Conservation (phyloP, 495 filamentous ascomycete species). For the Opeltia flavorubescens region DNA sequence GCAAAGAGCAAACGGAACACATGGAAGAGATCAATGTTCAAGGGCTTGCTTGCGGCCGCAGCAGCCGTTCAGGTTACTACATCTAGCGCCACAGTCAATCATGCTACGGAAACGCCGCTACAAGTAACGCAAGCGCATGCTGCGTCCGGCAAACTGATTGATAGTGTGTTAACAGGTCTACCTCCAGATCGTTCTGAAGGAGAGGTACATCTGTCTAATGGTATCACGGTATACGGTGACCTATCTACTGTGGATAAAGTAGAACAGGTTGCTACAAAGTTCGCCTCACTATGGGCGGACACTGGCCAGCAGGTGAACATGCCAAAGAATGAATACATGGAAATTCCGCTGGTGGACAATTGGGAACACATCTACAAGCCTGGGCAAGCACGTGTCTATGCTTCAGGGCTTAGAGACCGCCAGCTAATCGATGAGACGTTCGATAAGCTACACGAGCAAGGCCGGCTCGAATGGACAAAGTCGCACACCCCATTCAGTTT, state of each 20-base stretch:
- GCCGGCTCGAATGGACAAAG: background rate
- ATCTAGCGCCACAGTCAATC: too few species aligned
- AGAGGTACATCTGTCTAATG: background rate
- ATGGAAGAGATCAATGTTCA: too few species aligned
- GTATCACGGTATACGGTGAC: background rate
- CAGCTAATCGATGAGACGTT: constrained; percentile 6
- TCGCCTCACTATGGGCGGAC: background rate
- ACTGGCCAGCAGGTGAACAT: background rate
- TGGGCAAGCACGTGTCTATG: constrained; percentile 4
- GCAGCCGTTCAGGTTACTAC: too few species aligned
- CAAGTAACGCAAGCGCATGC: too few species aligned
- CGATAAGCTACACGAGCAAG: too few species aligned
- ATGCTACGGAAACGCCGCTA: too few species aligned
- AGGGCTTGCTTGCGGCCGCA: too few species aligned
- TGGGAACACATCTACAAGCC: background rate
- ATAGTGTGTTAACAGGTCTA: too few species aligned
- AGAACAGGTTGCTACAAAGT: background rate
- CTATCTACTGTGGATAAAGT: background rate
- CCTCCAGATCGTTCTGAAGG: background rate
- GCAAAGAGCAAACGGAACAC: too few species aligned
- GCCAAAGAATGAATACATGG: background rate
- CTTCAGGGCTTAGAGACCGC: background rate
- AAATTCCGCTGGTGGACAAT: background rate
- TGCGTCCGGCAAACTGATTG: too few species aligned
- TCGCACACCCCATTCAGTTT: background rate